Percentiles rank a stretch among this genome's conserved stretches.
phyloP scores from a whole-genome alignment of 2,329 filamentous ascomycete species.

The Torrubiella hemipterigena region DNA sequence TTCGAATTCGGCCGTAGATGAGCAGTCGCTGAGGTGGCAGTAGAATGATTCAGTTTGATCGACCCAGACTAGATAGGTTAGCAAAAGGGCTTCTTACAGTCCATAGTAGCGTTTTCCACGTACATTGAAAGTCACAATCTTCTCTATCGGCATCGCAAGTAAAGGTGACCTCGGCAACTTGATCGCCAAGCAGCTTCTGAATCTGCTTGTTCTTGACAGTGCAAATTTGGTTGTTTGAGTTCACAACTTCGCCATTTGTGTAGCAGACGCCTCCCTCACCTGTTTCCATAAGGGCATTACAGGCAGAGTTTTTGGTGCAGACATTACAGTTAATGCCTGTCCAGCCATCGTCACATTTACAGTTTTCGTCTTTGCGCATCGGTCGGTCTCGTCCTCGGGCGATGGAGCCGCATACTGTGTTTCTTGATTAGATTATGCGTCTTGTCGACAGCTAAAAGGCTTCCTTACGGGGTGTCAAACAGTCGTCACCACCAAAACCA shows the following conservation, averaged over 20 bases:
- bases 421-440: not conserved
- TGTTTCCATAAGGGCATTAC: conserved; percentile 77
- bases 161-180: conserved; percentile 89
- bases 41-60: conserved; percentile 92
- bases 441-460: not conserved
- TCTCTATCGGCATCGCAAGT: conserved; percentile 65
- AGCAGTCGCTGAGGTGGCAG: conserved; percentile 75
- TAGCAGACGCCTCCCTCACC: conserved; percentile 82
- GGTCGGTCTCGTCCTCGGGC: conserved; percentile 69
- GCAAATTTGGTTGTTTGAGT: conserved; percentile 95
- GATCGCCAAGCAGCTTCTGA: conserved; percentile 67
- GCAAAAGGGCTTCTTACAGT: conserved; percentile 2
- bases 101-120: conserved; percentile 15
- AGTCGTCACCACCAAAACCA: conserved; percentile 91
- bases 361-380: conserved; percentile 58
- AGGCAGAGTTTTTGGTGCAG: conserved; percentile 72
- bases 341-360: conserved; percentile 89
- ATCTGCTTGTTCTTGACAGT: conserved; percentile 96
- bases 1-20: conserved; percentile 56
- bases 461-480: conserved; percentile 60
- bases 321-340: conserved; percentile 97
- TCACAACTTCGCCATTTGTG: conserved; percentile 77
- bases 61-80: conserved; percentile 63
- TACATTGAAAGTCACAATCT: conserved; percentile 91
- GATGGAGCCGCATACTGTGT: conserved; percentile 72